Conservation (phyloP, 441 rosid genomes). For the Gossypium trilobum region DNA sequence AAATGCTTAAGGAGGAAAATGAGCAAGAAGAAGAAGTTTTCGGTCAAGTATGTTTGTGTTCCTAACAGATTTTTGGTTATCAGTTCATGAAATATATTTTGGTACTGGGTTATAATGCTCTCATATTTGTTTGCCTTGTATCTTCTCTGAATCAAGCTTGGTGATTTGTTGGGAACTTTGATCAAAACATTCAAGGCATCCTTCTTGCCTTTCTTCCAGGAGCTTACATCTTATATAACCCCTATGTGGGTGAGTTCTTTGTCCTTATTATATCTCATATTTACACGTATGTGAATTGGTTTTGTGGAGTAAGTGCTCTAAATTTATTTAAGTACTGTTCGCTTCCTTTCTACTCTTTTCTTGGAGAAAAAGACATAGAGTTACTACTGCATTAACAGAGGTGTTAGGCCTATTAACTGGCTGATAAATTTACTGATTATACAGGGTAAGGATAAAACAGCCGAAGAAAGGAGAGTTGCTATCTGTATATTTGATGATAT, state of each 20-base stretch:
- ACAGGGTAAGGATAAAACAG: conserved; percentile 52
- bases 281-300: not conserved
- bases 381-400: not conserved
- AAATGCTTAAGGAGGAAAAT: conserved; percentile 50
- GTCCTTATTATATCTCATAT: not conserved
- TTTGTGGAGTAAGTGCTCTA: not conserved
- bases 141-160: conserved; percentile 31
- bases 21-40: conserved; percentile 62
- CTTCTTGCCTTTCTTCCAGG: conserved; percentile 51
- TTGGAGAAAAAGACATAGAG: not conserved
- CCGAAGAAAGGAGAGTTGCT: conserved; percentile 55
- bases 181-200: conserved; percentile 49
- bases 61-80: not conserved
- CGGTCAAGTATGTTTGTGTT: conserved; percentile 35
- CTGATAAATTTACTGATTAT: conserved; percentile 10
- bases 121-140: conserved; percentile 11
- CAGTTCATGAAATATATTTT: not conserved
- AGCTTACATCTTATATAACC: conserved; percentile 45
- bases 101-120: not conserved
- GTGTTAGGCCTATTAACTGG: not conserved
- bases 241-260: conserved; percentile 56
- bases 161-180: conserved; percentile 51
- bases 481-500: conserved; percentile 57
- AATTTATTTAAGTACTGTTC: not conserved
- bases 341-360: not conserved